These are phyloP conservation scores for Lactifluus volemus DNA, from an alignment of 768 basidiomycete genomes.

Conservation along the genomic window DNA sequence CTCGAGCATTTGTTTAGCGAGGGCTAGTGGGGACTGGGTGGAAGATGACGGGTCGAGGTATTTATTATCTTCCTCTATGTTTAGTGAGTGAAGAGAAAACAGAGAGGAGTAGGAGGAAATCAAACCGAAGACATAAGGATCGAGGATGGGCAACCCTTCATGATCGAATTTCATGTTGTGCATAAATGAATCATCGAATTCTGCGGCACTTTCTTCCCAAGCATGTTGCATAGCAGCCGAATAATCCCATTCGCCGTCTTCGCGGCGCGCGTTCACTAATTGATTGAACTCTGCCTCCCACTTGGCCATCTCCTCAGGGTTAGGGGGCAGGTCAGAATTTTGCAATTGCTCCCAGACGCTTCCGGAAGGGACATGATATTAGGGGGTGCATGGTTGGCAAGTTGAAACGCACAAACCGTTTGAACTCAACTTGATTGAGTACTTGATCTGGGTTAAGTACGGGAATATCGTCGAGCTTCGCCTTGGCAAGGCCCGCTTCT, in stretches of 20 bases:
- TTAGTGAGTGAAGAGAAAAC: constrained; percentile 1
- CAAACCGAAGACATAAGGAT: constrained; percentile 72
- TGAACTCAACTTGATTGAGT: constrained; percentile 34
- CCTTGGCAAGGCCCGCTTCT: constrained; percentile 29
- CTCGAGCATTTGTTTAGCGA: constrained; percentile 70
- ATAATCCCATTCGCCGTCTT: constrained; percentile 46
- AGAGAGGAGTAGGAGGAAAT: neutral
- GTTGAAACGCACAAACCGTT: constrained; percentile 36
- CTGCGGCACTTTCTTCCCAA: constrained; percentile 34
- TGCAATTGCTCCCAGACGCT: constrained; percentile 60
- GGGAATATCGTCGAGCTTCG: constrained; percentile 19
- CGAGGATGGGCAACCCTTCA: constrained; percentile 68
- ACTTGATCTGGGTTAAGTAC: constrained; percentile 13
- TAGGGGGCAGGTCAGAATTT: constrained; percentile 47
- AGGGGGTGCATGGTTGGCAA: neutral
- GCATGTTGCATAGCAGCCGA: constrained; percentile 51
- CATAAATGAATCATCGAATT: constrained; percentile 27
- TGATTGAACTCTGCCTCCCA: constrained; percentile 84
- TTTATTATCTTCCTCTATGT: constrained; percentile 64
- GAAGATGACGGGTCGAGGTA: constrained; percentile 47
- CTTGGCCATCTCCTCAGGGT: constrained; percentile 56
- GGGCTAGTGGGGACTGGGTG: constrained; percentile 43
- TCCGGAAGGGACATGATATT: neutral
- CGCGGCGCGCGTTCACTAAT: constrained; percentile 58
- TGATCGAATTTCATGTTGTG: constrained; percentile 46